Conservation (phyloP, 306 rosid species). For the Begonia masoniana region DNA sequence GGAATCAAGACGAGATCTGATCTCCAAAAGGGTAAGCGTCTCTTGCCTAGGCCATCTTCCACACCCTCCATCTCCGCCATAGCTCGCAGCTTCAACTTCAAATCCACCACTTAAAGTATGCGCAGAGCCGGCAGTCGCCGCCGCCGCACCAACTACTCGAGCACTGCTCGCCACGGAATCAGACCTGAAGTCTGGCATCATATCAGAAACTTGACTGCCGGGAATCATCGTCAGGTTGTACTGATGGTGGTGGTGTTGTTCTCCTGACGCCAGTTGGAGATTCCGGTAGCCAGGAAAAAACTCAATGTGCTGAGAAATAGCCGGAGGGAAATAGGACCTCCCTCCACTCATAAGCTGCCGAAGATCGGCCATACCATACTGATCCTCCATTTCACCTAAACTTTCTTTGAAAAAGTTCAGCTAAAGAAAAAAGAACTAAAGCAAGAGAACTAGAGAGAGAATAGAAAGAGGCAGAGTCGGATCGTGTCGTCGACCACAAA, state of each 20-base stretch:
- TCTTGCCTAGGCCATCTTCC: constrained; percentile 96
- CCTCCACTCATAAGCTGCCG: constrained; percentile 6
- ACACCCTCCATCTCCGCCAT: constrained; percentile 39
- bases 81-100: constrained; percentile 38
- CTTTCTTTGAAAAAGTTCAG: background rate
- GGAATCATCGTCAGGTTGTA: constrained; percentile 4
- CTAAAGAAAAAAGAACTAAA: background rate
- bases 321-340: constrained; percentile 1
- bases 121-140: constrained; percentile 4
- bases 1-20: constrained; percentile 87
- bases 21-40: constrained; percentile 89
- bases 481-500: no score
- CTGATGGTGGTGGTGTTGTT: background rate
- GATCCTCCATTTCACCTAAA: constrained; percentile 9
- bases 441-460: background rate
- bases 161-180: constrained; percentile 26
- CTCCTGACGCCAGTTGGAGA: background rate
- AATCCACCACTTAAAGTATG: constrained; percentile 25
- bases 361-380: constrained; percentile 11
- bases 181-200: constrained; percentile 22
- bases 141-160: constrained; percentile 17
- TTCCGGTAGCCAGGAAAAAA: constrained; percentile 4
- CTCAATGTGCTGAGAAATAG: constrained; percentile 8
- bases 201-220: background rate
- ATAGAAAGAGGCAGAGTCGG: no score